These are phyloP conservation scores for Pichia sp. DNA, from an alignment of 1,139 yeast genomes.

Conservation along the genomic window DNA sequence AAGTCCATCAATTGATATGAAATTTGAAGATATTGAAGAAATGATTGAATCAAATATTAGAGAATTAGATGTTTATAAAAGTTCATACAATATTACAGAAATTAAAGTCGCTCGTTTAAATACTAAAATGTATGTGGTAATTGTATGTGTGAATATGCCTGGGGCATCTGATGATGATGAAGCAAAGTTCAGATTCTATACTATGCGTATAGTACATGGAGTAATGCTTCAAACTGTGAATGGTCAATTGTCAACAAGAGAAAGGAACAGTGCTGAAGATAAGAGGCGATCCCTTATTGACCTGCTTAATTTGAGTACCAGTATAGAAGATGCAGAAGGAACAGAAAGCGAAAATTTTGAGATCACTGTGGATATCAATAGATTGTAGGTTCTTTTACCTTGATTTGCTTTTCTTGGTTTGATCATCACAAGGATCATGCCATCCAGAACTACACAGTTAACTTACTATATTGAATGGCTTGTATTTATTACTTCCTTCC, in stretches of 20 bases:
- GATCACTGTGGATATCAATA: conserved; percentile 56
- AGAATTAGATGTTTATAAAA: conserved; percentile 44
- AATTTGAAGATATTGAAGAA: conserved; percentile 28
- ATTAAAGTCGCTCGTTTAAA: conserved; percentile 57
- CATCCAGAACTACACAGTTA: conserved; percentile 2
- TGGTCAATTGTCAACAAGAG: conserved; percentile 6
- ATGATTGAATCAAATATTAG: conserved; percentile 36
- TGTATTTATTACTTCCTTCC: conserved; percentile 3
- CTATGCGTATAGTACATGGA: conserved; percentile 41
- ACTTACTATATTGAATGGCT: conserved; percentile 2
- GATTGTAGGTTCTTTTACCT: conserved; percentile 23
- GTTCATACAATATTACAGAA: conserved; percentile 42
- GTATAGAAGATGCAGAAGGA: conserved; percentile 19
- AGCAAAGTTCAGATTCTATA: conserved; percentile 46
- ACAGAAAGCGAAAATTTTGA: conserved; percentile 38
- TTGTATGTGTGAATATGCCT: conserved; percentile 48
- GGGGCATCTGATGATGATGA: conserved; percentile 75
- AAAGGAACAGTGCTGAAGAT: conserved; percentile 8
- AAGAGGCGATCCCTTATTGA: conserved; percentile 30
- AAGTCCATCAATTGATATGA: conserved; percentile 35
- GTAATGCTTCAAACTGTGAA: conserved; percentile 20
- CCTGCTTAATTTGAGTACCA: conserved; percentile 24
- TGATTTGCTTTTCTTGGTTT: no score
- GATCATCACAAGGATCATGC: not conserved
- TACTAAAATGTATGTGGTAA: conserved; percentile 50